Percentiles rank a stretch among this genome's conserved stretches.
phyloP scores from a whole-genome alignment of 441 rosid genomes.

The Arabidopsis hybrid region DNA sequence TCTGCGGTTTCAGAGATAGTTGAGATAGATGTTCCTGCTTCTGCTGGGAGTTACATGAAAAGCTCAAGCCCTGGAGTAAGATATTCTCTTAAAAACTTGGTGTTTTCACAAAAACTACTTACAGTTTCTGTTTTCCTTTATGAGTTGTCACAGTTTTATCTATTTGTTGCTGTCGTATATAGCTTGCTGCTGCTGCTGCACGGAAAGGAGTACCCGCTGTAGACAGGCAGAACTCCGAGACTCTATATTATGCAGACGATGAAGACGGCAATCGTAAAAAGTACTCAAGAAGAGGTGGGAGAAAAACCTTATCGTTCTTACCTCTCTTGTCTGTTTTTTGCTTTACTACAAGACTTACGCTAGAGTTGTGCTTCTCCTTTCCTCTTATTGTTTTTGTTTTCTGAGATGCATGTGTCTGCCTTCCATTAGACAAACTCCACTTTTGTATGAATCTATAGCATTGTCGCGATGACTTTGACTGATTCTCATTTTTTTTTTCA shows the following conservation, averaged over 20 bases:
- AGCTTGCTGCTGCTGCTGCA: constrained; percentile 92
- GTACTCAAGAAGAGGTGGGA: constrained; percentile 87
- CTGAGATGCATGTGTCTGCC: background rate
- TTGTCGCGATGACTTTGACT: background rate
- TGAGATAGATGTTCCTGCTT: constrained; percentile 86
- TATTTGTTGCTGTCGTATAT: constrained; percentile 43
- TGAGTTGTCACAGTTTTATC: constrained; percentile 1
- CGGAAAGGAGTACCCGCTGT: constrained; percentile 74
- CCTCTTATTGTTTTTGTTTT: too few relatives aligned
- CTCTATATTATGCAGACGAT: constrained; percentile 86
- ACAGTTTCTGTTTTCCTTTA: constrained; percentile 10
- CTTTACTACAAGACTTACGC: constrained; percentile 5
- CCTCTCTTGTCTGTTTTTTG: constrained; percentile 15
- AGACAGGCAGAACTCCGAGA: constrained; percentile 85
- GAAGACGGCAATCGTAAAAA: constrained; percentile 89
- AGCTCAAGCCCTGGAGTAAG: constrained; percentile 86
- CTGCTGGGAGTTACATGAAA: constrained; percentile 74
- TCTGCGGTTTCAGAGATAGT: constrained; percentile 74
- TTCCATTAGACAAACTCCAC: background rate
- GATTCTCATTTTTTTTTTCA: background rate
- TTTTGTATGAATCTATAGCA: background rate
- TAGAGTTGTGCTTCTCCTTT: constrained; percentile 5
- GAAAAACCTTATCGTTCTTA: constrained; percentile 16
- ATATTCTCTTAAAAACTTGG: constrained; percentile 24
- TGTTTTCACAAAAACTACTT: constrained; percentile 5